Percentiles rank a stretch among this genome's conserved stretches.
phyloP scores from a whole-genome alignment of 192 early-diverging fungal genomes.

The Coemansia sp. region DNA sequence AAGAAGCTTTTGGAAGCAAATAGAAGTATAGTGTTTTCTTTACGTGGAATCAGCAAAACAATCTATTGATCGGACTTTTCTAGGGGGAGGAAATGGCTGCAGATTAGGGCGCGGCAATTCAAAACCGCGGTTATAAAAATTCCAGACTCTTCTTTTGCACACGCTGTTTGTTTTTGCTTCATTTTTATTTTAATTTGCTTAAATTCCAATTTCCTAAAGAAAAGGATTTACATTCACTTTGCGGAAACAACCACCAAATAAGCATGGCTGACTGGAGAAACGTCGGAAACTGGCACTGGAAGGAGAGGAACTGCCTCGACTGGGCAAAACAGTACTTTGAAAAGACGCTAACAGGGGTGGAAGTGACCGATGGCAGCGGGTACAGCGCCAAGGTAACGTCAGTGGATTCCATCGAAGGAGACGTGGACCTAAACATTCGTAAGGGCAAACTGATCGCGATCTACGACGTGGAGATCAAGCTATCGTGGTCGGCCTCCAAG shows the following conservation, averaged over 20 bases:
- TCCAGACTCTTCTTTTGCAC: not conserved
- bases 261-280: conserved; percentile 75
- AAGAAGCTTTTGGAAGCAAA: no score
- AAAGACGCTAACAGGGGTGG: conserved; percentile 60
- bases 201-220: not conserved
- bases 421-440: conserved; percentile 92
- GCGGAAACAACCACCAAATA: not conserved
- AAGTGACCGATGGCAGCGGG: conserved; percentile 58
- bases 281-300: conserved; percentile 77
- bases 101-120: not conserved
- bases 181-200: not conserved
- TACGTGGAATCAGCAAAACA: not conserved
- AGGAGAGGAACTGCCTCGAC: conserved; percentile 88
- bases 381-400: conserved; percentile 57
- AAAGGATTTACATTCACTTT: not conserved
- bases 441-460: conserved; percentile 96
- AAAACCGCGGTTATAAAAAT: not conserved
- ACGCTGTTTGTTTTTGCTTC: not conserved
- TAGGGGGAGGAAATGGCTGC: no score
- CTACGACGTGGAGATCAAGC: conserved; percentile 81
- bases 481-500: conserved; percentile 65
- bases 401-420: conserved; percentile 74
- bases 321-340: conserved; percentile 90
- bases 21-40: not conserved
- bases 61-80: not conserved